phyloP scores from a whole-genome alignment of 441 rosid species.

The Populus hybrid region DNA sequence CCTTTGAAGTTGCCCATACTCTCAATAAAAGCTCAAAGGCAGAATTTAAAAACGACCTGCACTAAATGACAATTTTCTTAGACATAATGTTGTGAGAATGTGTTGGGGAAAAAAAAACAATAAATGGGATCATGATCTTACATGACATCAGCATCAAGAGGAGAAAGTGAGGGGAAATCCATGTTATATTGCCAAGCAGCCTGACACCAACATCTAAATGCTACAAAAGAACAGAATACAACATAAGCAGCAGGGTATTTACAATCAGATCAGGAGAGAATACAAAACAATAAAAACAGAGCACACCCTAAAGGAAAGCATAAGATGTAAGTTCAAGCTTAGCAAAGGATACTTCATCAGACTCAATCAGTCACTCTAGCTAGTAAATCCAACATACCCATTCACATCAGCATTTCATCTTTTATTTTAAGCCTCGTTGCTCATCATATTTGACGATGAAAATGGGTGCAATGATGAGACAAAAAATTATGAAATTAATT shows the following conservation, averaged over 20 bases:
- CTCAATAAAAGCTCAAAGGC: slow-evolving; percentile 93
- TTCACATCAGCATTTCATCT: not conserved
- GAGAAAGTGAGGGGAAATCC: slow-evolving; percentile 65
- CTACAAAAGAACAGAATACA: slow-evolving; percentile 38
- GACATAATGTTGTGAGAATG: slow-evolving; percentile 5
- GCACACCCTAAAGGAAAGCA: not conserved
- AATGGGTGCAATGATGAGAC: not conserved
- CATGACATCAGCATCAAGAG: slow-evolving; percentile 88
- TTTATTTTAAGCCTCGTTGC: not conserved
- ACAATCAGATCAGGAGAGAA: not conserved
- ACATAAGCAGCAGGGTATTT: slow-evolving; percentile 8
- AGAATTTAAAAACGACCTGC: slow-evolving; percentile 93
- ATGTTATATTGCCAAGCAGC: slow-evolving; percentile 71
- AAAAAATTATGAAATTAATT: not conserved
- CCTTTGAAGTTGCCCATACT: slow-evolving; percentile 95
- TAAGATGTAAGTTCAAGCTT: not conserved
- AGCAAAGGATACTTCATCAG: not conserved
- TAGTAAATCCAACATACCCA: not conserved
- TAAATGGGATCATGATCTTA: slow-evolving; percentile 45
- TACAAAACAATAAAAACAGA: not conserved
- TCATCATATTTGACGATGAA: not conserved
- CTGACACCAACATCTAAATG: slow-evolving; percentile 97
- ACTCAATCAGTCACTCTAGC: not conserved
- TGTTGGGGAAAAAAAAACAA: no score
- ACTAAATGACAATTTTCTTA: slow-evolving; percentile 26